Percentiles rank a stretch among this genome's conserved stretches.
These are phyloP conservation scores for Penicillium decumbens DNA, from an alignment of 2,329 filamentous ascomycete species.

Conservation along the genomic window DNA sequence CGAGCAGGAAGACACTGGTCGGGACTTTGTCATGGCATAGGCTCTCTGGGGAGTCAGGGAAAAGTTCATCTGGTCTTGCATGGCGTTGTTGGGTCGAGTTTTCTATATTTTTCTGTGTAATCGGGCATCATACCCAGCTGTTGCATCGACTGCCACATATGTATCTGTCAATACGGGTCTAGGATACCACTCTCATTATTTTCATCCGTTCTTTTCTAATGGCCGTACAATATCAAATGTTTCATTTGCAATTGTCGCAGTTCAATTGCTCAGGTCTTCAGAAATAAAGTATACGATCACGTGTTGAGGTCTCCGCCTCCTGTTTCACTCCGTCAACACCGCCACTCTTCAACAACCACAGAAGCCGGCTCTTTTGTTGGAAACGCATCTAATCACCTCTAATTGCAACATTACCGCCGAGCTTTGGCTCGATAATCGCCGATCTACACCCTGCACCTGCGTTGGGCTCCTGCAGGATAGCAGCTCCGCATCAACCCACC, in stretches of 20 bases:
- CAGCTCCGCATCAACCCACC: slow-evolving; percentile 23
- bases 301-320: slow-evolving; percentile 9
- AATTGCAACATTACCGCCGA: background rate
- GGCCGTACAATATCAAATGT: background rate
- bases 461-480: slow-evolving; percentile 4
- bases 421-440: background rate
- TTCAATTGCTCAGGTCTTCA: slow-evolving; percentile 3
- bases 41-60: slow-evolving; percentile 11
- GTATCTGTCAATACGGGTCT: slow-evolving; percentile 15
- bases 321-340: slow-evolving; percentile 4
- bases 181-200: slow-evolving; percentile 1
- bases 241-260: background rate
- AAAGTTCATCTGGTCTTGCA: slow-evolving; percentile 28
- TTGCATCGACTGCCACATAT: slow-evolving; percentile 28
- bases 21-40: slow-evolving; percentile 46
- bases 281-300: slow-evolving; percentile 14
- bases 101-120: slow-evolving; percentile 21
- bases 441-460: background rate
- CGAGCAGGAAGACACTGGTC: slow-evolving; percentile 63
- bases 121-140: slow-evolving; percentile 36
- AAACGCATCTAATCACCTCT: slow-evolving; percentile 2
- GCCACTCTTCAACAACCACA: slow-evolving; percentile 6
- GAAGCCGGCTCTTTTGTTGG: slow-evolving; percentile 22
- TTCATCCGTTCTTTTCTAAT: background rate
- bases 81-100: slow-evolving; percentile 30